Base-by-base conservation (phyloP, 108 stramenopile genomes). In the Parmales sp. region DNA sequence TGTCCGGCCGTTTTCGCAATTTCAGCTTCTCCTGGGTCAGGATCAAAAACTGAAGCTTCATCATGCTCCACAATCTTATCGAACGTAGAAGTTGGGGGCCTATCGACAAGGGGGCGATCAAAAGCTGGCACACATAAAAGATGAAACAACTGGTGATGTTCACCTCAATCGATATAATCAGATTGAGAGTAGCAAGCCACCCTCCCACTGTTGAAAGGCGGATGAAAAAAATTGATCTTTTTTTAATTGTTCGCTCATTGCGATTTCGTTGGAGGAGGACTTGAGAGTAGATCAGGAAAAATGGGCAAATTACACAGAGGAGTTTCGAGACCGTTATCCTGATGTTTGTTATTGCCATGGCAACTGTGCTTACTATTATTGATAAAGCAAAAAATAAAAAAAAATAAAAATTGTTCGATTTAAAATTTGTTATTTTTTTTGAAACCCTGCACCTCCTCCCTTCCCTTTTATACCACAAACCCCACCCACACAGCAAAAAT, bases 151-250 rank as follows among this genome's bases (percentile, higher is more conserved):
- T 63, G 11, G 72, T 38, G 8, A 38, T 64, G 29, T 72, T 65
- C 16, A 50, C 54, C 3, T 39, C 19, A 31, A 41, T 7, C 19
- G 68, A 69, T n/a, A 75, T 37, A 18, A 76, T 36, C 20, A 79
- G 67, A 45, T 72, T 79, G 5, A 76, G 69, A 67, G 69, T 76
- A 13, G 78, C 75, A 18, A 79, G 38, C 78, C 78, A 79, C 2
- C 78, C 78, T 51, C 72, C 69, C 11, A 79, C 38, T 0, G 71
- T 67, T 1, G 75, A 67, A 13, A 69, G 13, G 20, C 39, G 22
- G n/a, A 76, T 65, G n/a, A 69, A 38, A 6, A 25, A 51, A 64
- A 64, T 68, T 43, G 51, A 74, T 39, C 76, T 39, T 45, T 76
- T 76, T 19, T 45, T 38, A 34, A 76, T 39, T 26, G 39, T 18